Base-by-base conservation (phyloP, 306 rosid species). In the Lathyrus oleraceus region DNA sequence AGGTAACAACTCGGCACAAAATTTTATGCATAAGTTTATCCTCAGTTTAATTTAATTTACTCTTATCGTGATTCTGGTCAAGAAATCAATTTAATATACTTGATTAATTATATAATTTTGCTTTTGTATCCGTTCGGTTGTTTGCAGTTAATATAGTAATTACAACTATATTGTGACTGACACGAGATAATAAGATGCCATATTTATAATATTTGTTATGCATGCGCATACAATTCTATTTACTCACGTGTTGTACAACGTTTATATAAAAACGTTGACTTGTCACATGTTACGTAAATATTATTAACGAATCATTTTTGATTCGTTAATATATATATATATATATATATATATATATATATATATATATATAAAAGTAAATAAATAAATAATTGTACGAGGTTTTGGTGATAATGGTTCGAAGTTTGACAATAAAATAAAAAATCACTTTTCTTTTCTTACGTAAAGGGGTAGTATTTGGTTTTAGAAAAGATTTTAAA, bases 21-120 rank as follows among this genome's bases (percentile, higher is more conserved):
- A 65, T 62, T 57, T 64, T 10, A 62, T 67, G 59, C 25, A 62
- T 44, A 69, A 42, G 67, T 69, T 35, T 35, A 19, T 44, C 35
- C 35, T 45, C 6, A 42, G 63, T 20, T 69, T 69, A 11, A 3
- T 13, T 40, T 30, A 64, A 60, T 67, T 57, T 65, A 16, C 4
- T 68, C 61, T 66, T 30, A 53, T 21, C 60, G 25, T 10, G 11
- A 10, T 28, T 61, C 14, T 5, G 20, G 16, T 25, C 20, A 15
- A 16, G 23, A 20, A 15, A n/a, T 48, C 3, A 30, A 10, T 60
- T 78, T 48, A 66, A 47, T 47, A 42, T 25, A 35, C 39, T 6
- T 4, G 8, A 57, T 67, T 47, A 17, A 75, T 20, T n/a, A 38
- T 57, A 5, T 21, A 14, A 3, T 21, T 21, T 44, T 38, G 6